Base-by-base conservation (phyloP, 441 rosid genomes). In the Melastoma candidum region DNA sequence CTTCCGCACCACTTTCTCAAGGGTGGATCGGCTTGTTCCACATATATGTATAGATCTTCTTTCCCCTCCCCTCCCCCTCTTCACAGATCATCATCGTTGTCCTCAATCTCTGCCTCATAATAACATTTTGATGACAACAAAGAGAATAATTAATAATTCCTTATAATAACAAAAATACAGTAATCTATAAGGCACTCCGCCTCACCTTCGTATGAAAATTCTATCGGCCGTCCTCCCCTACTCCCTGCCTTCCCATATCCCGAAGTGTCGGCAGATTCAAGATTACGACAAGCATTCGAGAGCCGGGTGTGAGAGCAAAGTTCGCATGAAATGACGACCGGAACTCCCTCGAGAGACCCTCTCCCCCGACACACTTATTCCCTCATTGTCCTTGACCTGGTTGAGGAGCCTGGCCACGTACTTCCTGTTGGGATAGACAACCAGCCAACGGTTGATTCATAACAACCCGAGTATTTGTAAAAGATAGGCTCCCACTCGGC, bases 231-330 rank as follows among this genome's bases (percentile, higher is more conserved):
- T 32, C 9, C 46, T 12, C 26, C 1, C 41, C 41, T 36, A 6
- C 36, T 29, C 36, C 41, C 41, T 36, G 8, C 41, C 47, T 53
- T 10, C 1, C 46, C 56, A 4, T 11, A 44, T 13, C 22, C 45
- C 2, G 12, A 26, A 22, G 25, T 11, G 29, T 60, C 36, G 29
- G 26, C 48, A 2, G 56, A 27, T 44, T 46, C 53, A 27, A 46
- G 13, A 47, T 22, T 60, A n/a, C 56, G 24, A 47, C 65, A 61
- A 53, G 41, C 65, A 61, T 48, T 61, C 53, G 2, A 56, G 65
- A 25, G 48, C 43, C 1, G 59, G 65, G 24, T 53, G 53, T 7
- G 59, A 53, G 32, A 61, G 65, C 1, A 54, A 61, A 61, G 3
- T 48, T 41, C 14, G 12, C n/a, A 1, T 46, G 45, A 49, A 53